phyloP scores from a whole-genome alignment of 257 asterid species.

The Knoxia roxburghii region DNA sequence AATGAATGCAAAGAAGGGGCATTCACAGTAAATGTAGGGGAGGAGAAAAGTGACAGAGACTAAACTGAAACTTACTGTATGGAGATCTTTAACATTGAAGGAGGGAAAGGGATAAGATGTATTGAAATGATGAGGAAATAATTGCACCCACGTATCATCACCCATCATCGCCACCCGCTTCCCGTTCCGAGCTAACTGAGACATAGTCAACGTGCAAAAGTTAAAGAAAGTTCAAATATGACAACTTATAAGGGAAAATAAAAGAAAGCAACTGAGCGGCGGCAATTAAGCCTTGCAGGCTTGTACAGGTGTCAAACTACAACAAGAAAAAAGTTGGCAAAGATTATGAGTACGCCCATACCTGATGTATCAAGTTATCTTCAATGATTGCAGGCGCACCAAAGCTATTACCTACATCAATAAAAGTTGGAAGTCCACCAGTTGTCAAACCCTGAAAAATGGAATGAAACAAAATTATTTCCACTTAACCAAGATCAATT shows the following conservation, averaged over 20 bases:
- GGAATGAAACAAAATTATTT: background rate
- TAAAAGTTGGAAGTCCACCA: slow-evolving; percentile 99
- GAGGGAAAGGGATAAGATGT: slow-evolving; percentile 83
- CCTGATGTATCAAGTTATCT: slow-evolving; percentile 93
- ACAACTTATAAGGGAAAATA: slow-evolving; percentile 7
- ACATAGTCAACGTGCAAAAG: slow-evolving; percentile 2
- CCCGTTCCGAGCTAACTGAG: slow-evolving; percentile 79
- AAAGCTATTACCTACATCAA: slow-evolving; percentile 94
- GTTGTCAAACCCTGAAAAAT: slow-evolving; percentile 80
- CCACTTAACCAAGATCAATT: background rate
- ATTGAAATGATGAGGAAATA: slow-evolving; percentile 79
- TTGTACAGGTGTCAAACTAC: background rate
- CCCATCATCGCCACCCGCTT: slow-evolving; percentile 97
- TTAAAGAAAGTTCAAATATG: background rate
- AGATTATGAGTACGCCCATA: slow-evolving; percentile 14
- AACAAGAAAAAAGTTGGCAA: background rate
- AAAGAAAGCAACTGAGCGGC: background rate
- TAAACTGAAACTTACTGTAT: slow-evolving; percentile 44
- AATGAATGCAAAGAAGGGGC: background rate
- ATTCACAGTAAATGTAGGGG: background rate
- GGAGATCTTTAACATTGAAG: slow-evolving; percentile 91
- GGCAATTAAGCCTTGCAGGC: background rate
- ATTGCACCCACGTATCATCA: slow-evolving; percentile 93
- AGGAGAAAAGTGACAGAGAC: slow-evolving; percentile 3
- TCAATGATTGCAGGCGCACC: slow-evolving; percentile 98